Evolutionary conservation across 164 flowering plant genomes (phyloP), one percentile per base, ranked within the genome.

Genomic region (Chimonanthus salicifolius): DNA sequence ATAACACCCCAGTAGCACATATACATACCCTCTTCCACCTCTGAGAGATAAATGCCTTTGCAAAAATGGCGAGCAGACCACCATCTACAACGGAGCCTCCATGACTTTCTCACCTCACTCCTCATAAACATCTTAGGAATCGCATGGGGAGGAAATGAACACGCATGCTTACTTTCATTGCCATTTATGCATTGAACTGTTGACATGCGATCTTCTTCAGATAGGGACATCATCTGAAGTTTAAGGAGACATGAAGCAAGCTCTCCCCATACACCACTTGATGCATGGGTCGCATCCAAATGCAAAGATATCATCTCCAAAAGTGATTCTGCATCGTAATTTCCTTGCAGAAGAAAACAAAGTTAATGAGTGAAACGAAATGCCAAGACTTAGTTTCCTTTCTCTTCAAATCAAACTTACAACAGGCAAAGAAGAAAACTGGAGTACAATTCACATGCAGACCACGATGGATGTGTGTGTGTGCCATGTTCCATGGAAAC

Each of bases 281-380:
- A 71, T 64, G 88, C 88, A 80, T 64, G 74, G 46, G 91, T 81
- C 70, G 90, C 91, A 78, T 94, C 97, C 67, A 92, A 75, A 84
- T 92, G 97, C 79, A 85, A 79, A 71, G 91, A 89, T 80, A 88
- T 86, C 93, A 89, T 89, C 81, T 88, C 93, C 79, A 88, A 20
- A 10, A 92, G 80, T 11, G 76, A 76, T 63, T 84, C 86, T 46
- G 77, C 66, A 70, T 70, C 74, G 68, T 89, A 94, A 60, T 77
- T 82, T 44, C 94, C 97, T 92, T 78, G 72, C 33, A 74, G 0
- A 74, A 75, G 49, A 45, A 20, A 50, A 51, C 10, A 65, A 11
- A 66, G 44, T 43, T 8, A 45, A 63, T 5, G 18, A 63, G 18
- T 5, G 18, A 63, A 33, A 8, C 8, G 18, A 63, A 7, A 21